Base-by-base conservation (phyloP, 1,284 basidiomycete species). In the Sphagnurus paluster region DNA sequence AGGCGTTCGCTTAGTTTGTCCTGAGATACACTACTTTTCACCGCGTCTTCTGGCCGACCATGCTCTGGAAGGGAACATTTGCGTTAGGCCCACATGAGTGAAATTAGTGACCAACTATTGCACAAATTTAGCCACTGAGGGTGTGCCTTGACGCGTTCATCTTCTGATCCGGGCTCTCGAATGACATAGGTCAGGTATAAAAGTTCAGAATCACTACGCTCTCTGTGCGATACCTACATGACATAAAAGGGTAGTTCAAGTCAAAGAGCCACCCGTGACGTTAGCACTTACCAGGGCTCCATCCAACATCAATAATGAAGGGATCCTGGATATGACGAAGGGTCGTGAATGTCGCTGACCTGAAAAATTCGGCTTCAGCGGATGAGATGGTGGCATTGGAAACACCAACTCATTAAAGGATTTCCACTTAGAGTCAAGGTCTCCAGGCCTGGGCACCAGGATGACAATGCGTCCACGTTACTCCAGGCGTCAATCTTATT, bases 181-280 rank as follows among this genome's bases (percentile, higher is more conserved):
- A 72, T 69, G 51, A 86, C 70, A 57, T 71, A 75, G 26, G 84
- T 84, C 42, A 95, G 70, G 66, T 94, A 96, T 61, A 87, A 90
- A 32, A 92, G 66, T 66, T 98, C 94, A 39, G 87, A 84, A 58
- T 98, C 95, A n/a, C 68, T 73, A 28, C 95, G 76, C 62, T 96
- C 93, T 50, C 77, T 80, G 6, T 65, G 46, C 4, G 83, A 77
- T 42, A 95, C 79, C 85, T 91, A 58, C 38, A 6, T 4, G 21
- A 50, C 39, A 25, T 30, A 42, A 48, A 41, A 46, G 37, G 46
- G 29, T 62, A 46, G 58, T 48, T 55, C 50, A 55, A 50, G 48
- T 39, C 29, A 42, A 38, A 23, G 36, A 13, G 28, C 28, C 23
- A 35, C 8, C 17, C 17, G 41, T 32, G 26, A 36, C 24, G 38